Conservation (phyloP, 495 filamentous ascomycete species). For the Penicillium paradoxum region DNA sequence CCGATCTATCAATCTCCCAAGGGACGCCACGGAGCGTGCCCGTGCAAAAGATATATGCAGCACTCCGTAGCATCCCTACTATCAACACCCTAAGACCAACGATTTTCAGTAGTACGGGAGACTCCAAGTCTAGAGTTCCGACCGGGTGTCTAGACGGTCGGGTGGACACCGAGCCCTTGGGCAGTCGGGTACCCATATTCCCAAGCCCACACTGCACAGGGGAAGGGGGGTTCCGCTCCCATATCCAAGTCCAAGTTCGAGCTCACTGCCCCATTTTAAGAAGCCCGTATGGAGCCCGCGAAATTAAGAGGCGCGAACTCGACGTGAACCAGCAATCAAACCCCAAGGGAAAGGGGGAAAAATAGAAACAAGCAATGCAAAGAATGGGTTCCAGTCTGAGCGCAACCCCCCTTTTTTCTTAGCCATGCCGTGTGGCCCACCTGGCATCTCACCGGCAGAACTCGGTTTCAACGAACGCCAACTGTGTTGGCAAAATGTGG, state of each 20-base stretch:
- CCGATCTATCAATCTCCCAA: too few relatives aligned
- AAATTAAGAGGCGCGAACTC: constrained; percentile 9
- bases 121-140: not conserved
- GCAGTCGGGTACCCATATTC: constrained; percentile 7
- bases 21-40: too few relatives aligned
- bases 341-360: not conserved
- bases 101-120: too few relatives aligned
- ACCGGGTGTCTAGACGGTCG: not conserved
- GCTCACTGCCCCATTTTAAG: not conserved
- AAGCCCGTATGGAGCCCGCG: constrained; percentile 8
- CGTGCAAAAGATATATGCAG: too few relatives aligned
- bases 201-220: not conserved
- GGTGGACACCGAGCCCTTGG: not conserved
- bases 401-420: constrained; percentile 13
- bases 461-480: not conserved
- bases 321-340: not conserved
- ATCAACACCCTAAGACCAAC: too few relatives aligned
- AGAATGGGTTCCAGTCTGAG: constrained; percentile 5
- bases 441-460: constrained; percentile 18
- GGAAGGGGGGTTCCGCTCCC: not conserved
- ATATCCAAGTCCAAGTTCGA: not conserved
- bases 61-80: too few relatives aligned
- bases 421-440: constrained; percentile 23
- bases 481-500: constrained; percentile 6
- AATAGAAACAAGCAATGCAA: constrained; percentile 14